Evolutionary conservation across 768 basidiomycete genomes (phyloP).

Genomic region (Clitopilus hobsonii): DNA sequence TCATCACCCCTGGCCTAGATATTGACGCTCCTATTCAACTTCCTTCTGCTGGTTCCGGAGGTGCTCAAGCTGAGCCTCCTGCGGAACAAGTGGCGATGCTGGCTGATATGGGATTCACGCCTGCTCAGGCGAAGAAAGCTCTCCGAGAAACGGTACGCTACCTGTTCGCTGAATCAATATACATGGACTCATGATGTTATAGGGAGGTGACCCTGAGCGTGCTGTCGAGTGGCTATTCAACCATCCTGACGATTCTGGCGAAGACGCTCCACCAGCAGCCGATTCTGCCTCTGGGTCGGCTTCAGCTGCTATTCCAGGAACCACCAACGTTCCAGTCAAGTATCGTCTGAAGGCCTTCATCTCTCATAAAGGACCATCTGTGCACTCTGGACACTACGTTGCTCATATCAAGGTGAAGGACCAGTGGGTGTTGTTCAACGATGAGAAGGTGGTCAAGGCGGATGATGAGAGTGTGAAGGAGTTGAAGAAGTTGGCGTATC

Average conservation of each 20-base stretch:
- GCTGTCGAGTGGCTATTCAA: conserved; percentile 97
- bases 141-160: conserved; percentile 73
- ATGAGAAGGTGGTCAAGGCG: conserved; percentile 92
- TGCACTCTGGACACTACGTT: conserved; percentile 93
- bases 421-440: conserved; percentile 91
- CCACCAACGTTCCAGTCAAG: conserved; percentile 58
- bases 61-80: conserved; percentile 46
- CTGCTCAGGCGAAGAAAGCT: conserved; percentile 80
- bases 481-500: conserved; percentile 82
- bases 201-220: conserved; percentile 75
- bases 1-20: too few species aligned
- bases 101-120: conserved; percentile 89
- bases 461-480: conserved; percentile 77
- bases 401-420: conserved; percentile 64
- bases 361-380: conserved; percentile 94
- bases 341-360: conserved; percentile 91
- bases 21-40: conserved; percentile 74
- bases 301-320: conserved; percentile 35
- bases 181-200: not conserved
- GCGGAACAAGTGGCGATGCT: conserved; percentile 70
- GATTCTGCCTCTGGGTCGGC: conserved; percentile 14
- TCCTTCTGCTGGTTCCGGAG: conserved; percentile 16
- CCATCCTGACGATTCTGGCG: conserved; percentile 84
- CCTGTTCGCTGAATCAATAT: not conserved
- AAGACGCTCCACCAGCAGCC: conserved; percentile 32